Conservation (phyloP, 2,329 filamentous ascomycete species). For the Aspergillus aculeatinus region DNA sequence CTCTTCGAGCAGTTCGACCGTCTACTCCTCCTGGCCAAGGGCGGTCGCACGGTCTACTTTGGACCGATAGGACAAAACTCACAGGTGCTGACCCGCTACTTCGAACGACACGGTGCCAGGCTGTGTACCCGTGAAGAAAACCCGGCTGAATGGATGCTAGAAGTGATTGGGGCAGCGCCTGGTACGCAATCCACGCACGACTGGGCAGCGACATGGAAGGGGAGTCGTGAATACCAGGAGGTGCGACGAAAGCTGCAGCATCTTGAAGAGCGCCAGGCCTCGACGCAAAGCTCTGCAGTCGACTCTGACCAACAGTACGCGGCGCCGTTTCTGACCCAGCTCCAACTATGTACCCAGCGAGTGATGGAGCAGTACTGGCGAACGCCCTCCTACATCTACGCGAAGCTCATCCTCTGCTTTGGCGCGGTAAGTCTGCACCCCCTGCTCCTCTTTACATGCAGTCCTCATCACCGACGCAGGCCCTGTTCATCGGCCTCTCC, state of each 20-base stretch:
- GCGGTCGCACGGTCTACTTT: conserved; percentile 13
- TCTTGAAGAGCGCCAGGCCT: neutral
- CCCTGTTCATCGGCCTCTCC: conserved; percentile 77
- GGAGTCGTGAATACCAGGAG: conserved; percentile 52
- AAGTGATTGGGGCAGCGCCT: conserved; percentile 44
- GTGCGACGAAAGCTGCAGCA: conserved; percentile 33
- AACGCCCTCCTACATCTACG: conserved; percentile 75
- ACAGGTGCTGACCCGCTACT: conserved; percentile 9
- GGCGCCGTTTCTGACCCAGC: conserved; percentile 64
- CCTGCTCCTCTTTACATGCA: no score
- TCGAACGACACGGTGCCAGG: conserved; percentile 16
- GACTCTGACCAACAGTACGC: conserved; percentile 56
- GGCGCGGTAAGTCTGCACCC: neutral
- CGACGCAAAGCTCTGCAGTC: neutral
- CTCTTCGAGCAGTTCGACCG: conserved; percentile 79
- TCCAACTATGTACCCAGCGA: conserved; percentile 64
- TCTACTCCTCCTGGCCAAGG: conserved; percentile 50
- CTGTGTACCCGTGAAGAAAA: conserved; percentile 4
- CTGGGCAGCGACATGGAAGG: conserved; percentile 56
- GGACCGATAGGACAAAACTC: conserved; percentile 15
- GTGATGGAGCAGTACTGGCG: conserved; percentile 88
- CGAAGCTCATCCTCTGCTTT: conserved; percentile 65
- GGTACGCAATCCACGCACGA: conserved; percentile 56
- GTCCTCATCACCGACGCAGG: conserved; percentile 1
- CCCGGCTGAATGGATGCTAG: conserved; percentile 17